Percentiles rank a stretch among this genome's conserved stretches.
Evolutionary conservation across 1,139 yeast species (phyloP).

Genomic region (Suhomyces bolitotheri): DNA sequence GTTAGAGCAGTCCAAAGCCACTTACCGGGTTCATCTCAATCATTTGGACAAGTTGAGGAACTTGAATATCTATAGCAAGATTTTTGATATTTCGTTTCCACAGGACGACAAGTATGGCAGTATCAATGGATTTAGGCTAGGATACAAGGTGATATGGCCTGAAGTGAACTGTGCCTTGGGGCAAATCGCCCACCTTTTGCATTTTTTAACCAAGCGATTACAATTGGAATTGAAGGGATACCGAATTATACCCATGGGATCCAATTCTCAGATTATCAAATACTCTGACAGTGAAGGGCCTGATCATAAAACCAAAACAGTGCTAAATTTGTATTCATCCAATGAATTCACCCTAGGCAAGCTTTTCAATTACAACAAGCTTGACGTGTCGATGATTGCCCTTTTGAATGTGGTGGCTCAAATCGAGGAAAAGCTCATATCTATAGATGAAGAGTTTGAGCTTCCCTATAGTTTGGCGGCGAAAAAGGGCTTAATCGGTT

Average conservation of each 20-base stretch:
- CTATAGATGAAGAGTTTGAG: slow-evolving; percentile 57
- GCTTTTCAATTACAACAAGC: slow-evolving; percentile 64
- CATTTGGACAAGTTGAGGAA: slow-evolving; percentile 70
- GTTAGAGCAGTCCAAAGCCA: slow-evolving; percentile 59
- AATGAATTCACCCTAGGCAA: slow-evolving; percentile 72
- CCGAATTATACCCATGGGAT: slow-evolving; percentile 78
- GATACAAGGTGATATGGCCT: slow-evolving; percentile 78
- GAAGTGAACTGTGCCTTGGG: slow-evolving; percentile 95
- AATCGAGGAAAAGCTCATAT: slow-evolving; percentile 51
- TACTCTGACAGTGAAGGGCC: slow-evolving; percentile 17
- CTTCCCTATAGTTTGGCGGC: slow-evolving; percentile 60
- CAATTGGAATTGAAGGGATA: slow-evolving; percentile 58
- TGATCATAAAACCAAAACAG: slow-evolving; percentile 19
- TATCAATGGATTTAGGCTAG: slow-evolving; percentile 81
- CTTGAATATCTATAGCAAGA: slow-evolving; percentile 77
- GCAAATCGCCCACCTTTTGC: slow-evolving; percentile 68
- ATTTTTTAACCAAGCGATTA: slow-evolving; percentile 63
- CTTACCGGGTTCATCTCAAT: slow-evolving; percentile 59
- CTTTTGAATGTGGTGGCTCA: slow-evolving; percentile 62
- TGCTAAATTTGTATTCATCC: slow-evolving; percentile 55
- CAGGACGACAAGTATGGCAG: slow-evolving; percentile 72
- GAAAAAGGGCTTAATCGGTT: slow-evolving; percentile 69
- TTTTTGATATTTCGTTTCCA: slow-evolving; percentile 79
- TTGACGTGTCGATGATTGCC: slow-evolving; percentile 79
- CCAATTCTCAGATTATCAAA: slow-evolving; percentile 76